phyloP scores from a whole-genome alignment of 2,329 filamentous ascomycete species.

The Thielaviopsis euricoi region DNA sequence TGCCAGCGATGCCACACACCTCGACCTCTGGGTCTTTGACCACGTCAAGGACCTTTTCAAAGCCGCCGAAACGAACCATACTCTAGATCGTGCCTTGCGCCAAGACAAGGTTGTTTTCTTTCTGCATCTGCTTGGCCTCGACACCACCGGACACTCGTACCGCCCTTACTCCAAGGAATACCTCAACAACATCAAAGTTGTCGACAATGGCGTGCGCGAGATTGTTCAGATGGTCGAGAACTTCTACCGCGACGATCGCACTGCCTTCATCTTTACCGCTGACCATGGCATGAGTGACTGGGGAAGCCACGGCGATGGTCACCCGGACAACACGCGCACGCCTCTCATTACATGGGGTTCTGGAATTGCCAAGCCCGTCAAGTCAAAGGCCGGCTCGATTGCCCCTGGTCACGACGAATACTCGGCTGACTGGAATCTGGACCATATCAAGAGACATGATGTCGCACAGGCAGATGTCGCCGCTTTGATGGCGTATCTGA shows the following conservation, averaged over 20 bases:
- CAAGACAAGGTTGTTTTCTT: constrained; percentile 91
- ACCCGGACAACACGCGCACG: constrained; percentile 91
- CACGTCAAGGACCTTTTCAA: constrained; percentile 76
- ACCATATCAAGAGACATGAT: constrained; percentile 70
- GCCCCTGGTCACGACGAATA: constrained; percentile 82
- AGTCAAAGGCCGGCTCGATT: constrained; percentile 29
- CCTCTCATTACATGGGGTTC: constrained; percentile 89
- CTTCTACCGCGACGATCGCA: constrained; percentile 74
- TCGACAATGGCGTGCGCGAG: constrained; percentile 78
- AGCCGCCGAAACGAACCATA: constrained; percentile 61
- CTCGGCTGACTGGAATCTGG: constrained; percentile 74
- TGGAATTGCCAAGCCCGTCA: constrained; percentile 61
- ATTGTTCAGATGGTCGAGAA: constrained; percentile 65
- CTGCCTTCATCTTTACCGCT: constrained; percentile 90
- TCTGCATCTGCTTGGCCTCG: constrained; percentile 77
- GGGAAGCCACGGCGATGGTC: constrained; percentile 96
- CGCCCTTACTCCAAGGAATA: constrained; percentile 94
- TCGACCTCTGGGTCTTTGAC: constrained; percentile 95
- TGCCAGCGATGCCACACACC: constrained; percentile 58
- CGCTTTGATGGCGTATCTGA: constrained; percentile 85
- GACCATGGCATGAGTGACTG: constrained; percentile 99
- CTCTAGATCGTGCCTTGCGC: constrained; percentile 53
- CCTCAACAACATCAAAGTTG: constrained; percentile 81
- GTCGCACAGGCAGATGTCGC: constrained; percentile 89
- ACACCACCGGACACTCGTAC: constrained; percentile 74